Conservation (phyloP, 352 stramenopile species). For the Aphanomyces cochlioides region DNA sequence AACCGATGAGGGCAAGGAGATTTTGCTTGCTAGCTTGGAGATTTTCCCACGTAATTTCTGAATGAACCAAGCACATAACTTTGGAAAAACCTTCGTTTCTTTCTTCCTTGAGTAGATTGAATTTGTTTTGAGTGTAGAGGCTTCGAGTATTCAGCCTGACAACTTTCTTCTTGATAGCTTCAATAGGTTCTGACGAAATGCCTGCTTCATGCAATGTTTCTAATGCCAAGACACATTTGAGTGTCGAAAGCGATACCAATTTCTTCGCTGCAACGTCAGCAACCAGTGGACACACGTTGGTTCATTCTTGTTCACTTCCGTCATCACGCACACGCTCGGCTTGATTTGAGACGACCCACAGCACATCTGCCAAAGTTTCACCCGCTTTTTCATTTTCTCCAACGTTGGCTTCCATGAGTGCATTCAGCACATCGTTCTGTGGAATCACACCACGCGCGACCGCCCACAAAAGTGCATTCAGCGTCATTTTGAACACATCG, state of each 20-base stretch:
- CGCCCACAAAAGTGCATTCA: slow-evolving; percentile 3
- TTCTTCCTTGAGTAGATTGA: slow-evolving; percentile 95
- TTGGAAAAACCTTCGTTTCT: slow-evolving; percentile 96
- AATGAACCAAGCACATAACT: slow-evolving; percentile 79
- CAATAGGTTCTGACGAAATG: slow-evolving; percentile 46
- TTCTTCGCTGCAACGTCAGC: slow-evolving; percentile 42
- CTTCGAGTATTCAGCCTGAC: slow-evolving; percentile 84
- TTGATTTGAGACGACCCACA: slow-evolving; percentile 6
- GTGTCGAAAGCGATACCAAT: slow-evolving; percentile 46
- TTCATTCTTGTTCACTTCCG: slow-evolving; percentile 1
- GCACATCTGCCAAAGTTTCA: slow-evolving; percentile 5
- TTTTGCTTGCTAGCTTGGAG: slow-evolving; percentile 64
- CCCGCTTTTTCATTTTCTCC: not conserved
- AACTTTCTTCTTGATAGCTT: slow-evolving; percentile 62
- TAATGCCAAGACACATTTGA: slow-evolving; percentile 69
- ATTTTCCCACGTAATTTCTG: too few species aligned
- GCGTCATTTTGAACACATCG: too few species aligned
- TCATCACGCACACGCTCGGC: not conserved
- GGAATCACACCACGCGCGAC: not conserved
- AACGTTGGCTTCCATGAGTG: slow-evolving; percentile 6
- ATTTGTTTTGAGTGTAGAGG: slow-evolving; percentile 95
- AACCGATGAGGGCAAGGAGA: slow-evolving; percentile 66
- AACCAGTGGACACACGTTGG: not conserved
- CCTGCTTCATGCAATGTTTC: slow-evolving; percentile 69
- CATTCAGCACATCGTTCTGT: not conserved